These are phyloP conservation scores for Blastobotrys petasosporus DNA, from an alignment of 1,139 yeast species.

Conservation along the genomic window DNA sequence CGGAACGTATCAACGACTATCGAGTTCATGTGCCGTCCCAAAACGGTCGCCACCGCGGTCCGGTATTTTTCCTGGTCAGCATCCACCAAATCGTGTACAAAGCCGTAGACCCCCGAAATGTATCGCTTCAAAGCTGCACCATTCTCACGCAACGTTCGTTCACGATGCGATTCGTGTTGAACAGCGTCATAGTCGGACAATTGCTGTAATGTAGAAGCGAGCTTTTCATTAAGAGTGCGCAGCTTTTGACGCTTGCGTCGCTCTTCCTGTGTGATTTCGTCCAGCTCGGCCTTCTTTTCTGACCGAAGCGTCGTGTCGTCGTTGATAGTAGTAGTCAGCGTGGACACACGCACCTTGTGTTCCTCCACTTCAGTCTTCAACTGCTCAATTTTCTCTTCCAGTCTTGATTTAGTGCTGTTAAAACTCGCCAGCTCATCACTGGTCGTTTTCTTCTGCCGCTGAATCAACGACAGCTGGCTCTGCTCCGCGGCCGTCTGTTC, in stretches of 20 bases:
- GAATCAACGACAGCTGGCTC: slow-evolving; percentile 24
- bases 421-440: slow-evolving; percentile 24
- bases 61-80: slow-evolving; percentile 74
- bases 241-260: slow-evolving; percentile 47
- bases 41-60: slow-evolving; percentile 66
- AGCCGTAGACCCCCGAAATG: slow-evolving; percentile 78
- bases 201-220: slow-evolving; percentile 55
- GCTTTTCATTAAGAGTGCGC: slow-evolving; percentile 52
- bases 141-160: slow-evolving; percentile 63
- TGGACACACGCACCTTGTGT: slow-evolving; percentile 16
- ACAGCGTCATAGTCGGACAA: slow-evolving; percentile 70
- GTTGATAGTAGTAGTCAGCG: slow-evolving; percentile 26
- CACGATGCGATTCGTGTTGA: slow-evolving; percentile 69
- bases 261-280: slow-evolving; percentile 41
- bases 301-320: slow-evolving; percentile 24
- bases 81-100: slow-evolving; percentile 70
- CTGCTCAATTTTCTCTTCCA: slow-evolving; percentile 17
- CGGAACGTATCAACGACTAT: slow-evolving; percentile 72
- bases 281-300: slow-evolving; percentile 38
- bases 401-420: slow-evolving; percentile 29
- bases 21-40: slow-evolving; percentile 78
- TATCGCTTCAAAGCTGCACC: slow-evolving; percentile 60
- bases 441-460: slow-evolving; percentile 26
- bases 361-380: slow-evolving; percentile 34
- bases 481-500: slow-evolving; percentile 27